Evolutionary conservation across 768 basidiomycete genomes (phyloP).

Genomic region (Tubosaeta sp.): DNA sequence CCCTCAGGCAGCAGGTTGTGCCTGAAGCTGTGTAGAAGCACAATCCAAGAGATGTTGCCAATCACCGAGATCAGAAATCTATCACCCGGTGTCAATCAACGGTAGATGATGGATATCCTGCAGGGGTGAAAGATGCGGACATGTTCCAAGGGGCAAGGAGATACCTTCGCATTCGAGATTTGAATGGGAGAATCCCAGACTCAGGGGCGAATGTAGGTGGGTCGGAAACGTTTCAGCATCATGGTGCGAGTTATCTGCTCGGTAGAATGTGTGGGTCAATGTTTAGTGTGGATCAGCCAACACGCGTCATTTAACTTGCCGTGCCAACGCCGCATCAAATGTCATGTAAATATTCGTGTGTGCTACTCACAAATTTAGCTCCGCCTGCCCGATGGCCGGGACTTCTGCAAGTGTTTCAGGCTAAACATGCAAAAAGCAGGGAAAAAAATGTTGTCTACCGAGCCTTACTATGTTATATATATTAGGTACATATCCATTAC

Average conservation of each 20-base stretch:
- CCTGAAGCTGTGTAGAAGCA: constrained; percentile 10
- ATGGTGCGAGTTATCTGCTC: constrained; percentile 9
- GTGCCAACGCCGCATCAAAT: constrained; percentile 6
- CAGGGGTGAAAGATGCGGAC: constrained; percentile 8
- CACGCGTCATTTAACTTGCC: constrained; percentile 1
- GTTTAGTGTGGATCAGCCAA: constrained; percentile 8
- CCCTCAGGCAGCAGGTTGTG: neutral
- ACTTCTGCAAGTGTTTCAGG: neutral
- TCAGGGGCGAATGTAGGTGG: constrained; percentile 24
- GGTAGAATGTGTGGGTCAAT: constrained; percentile 13
- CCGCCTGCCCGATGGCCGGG: neutral
- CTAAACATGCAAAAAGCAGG: neutral
- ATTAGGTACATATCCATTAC: neutral
- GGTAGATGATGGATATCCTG: constrained; percentile 6
- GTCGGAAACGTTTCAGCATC: constrained; percentile 23
- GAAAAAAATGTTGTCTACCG: neutral
- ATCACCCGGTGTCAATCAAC: constrained; percentile 7
- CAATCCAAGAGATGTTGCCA: neutral
- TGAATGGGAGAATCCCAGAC: constrained; percentile 20
- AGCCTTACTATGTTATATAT: neutral
- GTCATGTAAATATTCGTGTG: neutral
- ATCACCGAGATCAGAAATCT: neutral
- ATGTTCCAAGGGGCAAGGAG: constrained; percentile 16
- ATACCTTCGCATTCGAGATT: constrained; percentile 20
- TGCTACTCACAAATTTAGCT: neutral